Evolutionary conservation across 805 yeast species (phyloP), one percentile per base, ranked within the genome.

Genomic region (Candida orba): DNA sequence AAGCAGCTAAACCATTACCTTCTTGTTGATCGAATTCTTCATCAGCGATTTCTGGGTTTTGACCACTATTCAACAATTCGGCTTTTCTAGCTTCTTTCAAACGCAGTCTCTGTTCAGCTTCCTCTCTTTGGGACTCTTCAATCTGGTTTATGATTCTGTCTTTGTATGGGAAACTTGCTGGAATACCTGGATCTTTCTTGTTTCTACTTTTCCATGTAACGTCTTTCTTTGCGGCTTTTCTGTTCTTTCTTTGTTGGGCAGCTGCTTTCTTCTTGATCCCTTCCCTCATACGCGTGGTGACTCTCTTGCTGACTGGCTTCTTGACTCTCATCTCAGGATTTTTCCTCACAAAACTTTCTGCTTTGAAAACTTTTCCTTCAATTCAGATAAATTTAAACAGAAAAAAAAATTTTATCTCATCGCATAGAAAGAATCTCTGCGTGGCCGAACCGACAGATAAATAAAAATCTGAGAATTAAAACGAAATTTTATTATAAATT

Each of bases 211-310:
- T 88, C 99, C 99, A 93, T 14, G 98, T 93, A 4, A 78, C 79
- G 63, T 91, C 97, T 60, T 78, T 89, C 74, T 93, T 93, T 17
- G 95, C 76, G 23, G 63, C 52, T 68, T 93, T 93, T 56, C 73
- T 76, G 62, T 85, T 84, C 62, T 93, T 93, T 66, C 95, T 80
- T 51, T 83, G 76, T 56, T 90, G 91, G 8, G 98, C 96, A 35
- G 91, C 77, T 3, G 95, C 90, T 68, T 93, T 93, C 78, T 89
- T 93, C 71, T 87, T 84, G 63, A 93, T 89, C 51, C 99, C 99
- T 65, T 90, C 96, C 60, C 89, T 80, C 86, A 90, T 79, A 65
- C 95, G 88, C 57, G 98, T 91, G 60, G 93, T 77, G 41, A 81
- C 74, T 69, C 98, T 80, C 68, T 91, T 93, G 48, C 95, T 84